Percentiles rank a stretch among this genome's conserved stretches.
These are phyloP conservation scores for Bimuria novae-zelandiae DNA, from an alignment of 2,329 filamentous ascomycete genomes.

Conservation along the genomic window DNA sequence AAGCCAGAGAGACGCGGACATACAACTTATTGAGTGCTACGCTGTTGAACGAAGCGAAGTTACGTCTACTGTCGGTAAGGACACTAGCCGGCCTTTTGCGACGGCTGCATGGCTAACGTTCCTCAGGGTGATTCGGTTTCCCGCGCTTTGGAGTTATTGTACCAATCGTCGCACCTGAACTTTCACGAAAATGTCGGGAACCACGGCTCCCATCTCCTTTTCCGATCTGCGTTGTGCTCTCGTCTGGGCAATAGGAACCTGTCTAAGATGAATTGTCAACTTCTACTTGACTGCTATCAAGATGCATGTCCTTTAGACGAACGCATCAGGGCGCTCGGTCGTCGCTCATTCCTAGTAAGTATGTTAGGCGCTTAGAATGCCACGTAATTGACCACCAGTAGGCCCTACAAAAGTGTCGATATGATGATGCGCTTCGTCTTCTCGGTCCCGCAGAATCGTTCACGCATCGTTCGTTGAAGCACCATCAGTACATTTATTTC, in stretches of 20 bases:
- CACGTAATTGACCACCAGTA: conserved; percentile 22
- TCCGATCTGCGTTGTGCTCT: conserved; percentile 75
- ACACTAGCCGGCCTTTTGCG: background rate
- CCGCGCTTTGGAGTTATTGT: conserved; percentile 73
- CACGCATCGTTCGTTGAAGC: conserved; percentile 72
- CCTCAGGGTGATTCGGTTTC: conserved; percentile 61
- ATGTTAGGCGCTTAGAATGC: background rate
- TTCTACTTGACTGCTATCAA: conserved; percentile 75
- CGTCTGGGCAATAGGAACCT: conserved; percentile 68
- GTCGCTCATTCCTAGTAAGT: conserved; percentile 65
- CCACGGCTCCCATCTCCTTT: conserved; percentile 73
- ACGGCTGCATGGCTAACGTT: conserved; percentile 6
- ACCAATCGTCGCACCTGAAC: conserved; percentile 81
- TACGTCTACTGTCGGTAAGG: conserved; percentile 74
- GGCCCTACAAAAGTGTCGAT: conserved; percentile 69
- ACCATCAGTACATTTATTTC: conserved; percentile 73
- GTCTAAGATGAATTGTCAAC: conserved; percentile 67
- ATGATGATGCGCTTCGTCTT: conserved; percentile 67
- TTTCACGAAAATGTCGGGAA: conserved; percentile 76
- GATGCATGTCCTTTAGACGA: conserved; percentile 73
- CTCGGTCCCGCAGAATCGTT: conserved; percentile 66
- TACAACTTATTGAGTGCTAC: conserved; percentile 84
- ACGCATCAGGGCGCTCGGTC: conserved; percentile 73
- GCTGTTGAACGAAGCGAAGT: conserved; percentile 81
- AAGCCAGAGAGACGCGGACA: conserved; percentile 84